phyloP scores from a whole-genome alignment of 2,329 filamentous ascomycete species.

The Fusarium aywerte region DNA sequence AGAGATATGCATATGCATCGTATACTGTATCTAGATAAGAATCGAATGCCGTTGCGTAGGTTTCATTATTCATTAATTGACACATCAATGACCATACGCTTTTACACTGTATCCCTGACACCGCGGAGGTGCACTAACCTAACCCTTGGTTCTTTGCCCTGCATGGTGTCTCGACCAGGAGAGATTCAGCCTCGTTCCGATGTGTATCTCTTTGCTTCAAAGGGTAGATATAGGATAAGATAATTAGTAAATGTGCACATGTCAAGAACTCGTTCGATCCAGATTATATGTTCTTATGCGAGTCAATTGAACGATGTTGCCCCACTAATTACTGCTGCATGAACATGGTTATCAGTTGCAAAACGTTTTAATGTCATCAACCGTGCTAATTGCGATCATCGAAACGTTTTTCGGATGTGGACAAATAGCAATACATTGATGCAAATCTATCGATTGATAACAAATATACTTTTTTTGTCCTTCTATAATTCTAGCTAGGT shows the following conservation, averaged over 20 bases:
- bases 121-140: conserved; percentile 17
- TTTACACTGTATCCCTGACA: background rate
- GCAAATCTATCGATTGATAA: background rate
- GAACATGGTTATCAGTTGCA: background rate
- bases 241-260: background rate
- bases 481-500: background rate
- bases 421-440: background rate
- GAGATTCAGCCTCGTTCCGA: background rate
- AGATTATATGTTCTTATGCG: background rate
- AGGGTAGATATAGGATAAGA: background rate
- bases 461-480: background rate
- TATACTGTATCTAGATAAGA: conserved; percentile 21
- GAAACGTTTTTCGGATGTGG: background rate
- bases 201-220: background rate
- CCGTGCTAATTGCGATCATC: background rate
- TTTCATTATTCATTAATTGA: conserved; percentile 28
- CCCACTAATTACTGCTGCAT: background rate
- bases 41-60: background rate
- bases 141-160: background rate
- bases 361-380: background rate
- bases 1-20: background rate
- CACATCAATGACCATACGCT: conserved; percentile 5
- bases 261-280: background rate
- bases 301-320: background rate
- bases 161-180: background rate